Conservation (phyloP, 257 asterid genomes). For the Knoxia roxburghii region DNA sequence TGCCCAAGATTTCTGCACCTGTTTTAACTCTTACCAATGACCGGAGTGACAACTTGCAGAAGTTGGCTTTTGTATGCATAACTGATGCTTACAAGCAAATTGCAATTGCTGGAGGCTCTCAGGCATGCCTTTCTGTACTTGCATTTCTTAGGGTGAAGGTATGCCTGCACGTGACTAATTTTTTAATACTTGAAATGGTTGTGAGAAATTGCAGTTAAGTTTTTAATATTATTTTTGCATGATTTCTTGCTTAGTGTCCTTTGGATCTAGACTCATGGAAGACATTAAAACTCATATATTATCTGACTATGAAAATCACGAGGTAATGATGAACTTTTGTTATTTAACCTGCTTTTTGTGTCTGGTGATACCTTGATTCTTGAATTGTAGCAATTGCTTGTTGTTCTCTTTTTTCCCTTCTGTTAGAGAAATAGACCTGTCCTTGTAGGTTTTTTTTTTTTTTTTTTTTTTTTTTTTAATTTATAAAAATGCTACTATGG, state of each 20-base stretch:
- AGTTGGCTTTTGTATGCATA: conserved; percentile 64
- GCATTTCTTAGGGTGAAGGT: conserved; percentile 88
- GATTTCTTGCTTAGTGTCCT: conserved; percentile 61
- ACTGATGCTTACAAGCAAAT: conserved; percentile 89
- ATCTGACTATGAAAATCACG: conserved; percentile 75
- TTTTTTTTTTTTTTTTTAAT: no score
- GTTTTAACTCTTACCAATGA: conserved; percentile 63
- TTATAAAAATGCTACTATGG: background rate
- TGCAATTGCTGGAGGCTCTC: conserved; percentile 72
- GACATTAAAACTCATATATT: conserved; percentile 58
- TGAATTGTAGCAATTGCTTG: background rate
- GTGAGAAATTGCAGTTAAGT: background rate
- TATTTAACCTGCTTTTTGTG: conserved; percentile 1
- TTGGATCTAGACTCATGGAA: conserved; percentile 91
- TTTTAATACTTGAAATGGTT: conserved; percentile 3
- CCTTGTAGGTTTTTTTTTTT: background rate
- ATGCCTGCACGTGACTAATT: conserved; percentile 17
- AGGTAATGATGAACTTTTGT: conserved; percentile 47
- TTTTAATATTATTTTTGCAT: background rate
- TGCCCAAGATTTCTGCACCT: conserved; percentile 92
- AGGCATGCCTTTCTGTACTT: conserved; percentile 75
- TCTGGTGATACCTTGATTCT: conserved; percentile 11
- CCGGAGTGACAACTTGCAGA: conserved; percentile 72
- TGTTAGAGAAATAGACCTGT: background rate
- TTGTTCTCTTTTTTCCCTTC: background rate